Base-by-base conservation (phyloP, 2,329 filamentous ascomycete genomes). In the Xylaria sp. region DNA sequence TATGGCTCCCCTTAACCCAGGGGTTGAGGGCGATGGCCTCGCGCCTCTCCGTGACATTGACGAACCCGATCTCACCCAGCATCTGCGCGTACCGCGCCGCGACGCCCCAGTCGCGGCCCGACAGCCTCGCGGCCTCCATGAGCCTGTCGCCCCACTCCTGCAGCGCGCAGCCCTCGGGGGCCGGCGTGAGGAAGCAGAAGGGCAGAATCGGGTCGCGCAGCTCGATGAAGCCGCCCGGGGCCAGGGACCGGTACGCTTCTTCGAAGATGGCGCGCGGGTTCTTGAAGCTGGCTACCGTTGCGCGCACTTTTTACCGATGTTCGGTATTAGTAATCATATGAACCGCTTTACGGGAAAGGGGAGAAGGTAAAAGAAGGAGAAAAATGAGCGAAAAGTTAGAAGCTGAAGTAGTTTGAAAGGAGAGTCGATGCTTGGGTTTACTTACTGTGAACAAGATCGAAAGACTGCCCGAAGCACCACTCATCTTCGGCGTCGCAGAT, bases 401-500 rank as follows among this genome's bases (percentile, higher is more conserved):
- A 1, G 34, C 34, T 8, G 10, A 9, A 8, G 1, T 9, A 8
- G 34, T 9, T 37, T 37, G 4, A 2, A 1, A 25, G 15, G 20
- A 13, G 15, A 2, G 1, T 41, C 1, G 1, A 9, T 48, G 2
- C 20, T 44, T 18, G 9, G 32, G n/a, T 3, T n/a, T n/a, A 66
- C 67, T 63, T 34, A 69, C 67, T 72, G 56, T 76, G 75, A 32
- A 76, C 63, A 37, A 75, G 70, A 61, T 76, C 72, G 54, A 76
- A 76, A 25, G 69, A 70, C 9, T 62, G 58, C 20, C 57, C 56
- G 54, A 74, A 72, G 23, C 58, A 65, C 74, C 75, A 76, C 57
- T 76, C 75, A 58, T 76, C 74, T 58, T 76, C 74, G 58, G 73
- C 74, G 61, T 76, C 75, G 68, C 65, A 72, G 72, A 76, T 76